Conservation (phyloP, 305 asterid species). For the Caryopteris hybrid region DNA sequence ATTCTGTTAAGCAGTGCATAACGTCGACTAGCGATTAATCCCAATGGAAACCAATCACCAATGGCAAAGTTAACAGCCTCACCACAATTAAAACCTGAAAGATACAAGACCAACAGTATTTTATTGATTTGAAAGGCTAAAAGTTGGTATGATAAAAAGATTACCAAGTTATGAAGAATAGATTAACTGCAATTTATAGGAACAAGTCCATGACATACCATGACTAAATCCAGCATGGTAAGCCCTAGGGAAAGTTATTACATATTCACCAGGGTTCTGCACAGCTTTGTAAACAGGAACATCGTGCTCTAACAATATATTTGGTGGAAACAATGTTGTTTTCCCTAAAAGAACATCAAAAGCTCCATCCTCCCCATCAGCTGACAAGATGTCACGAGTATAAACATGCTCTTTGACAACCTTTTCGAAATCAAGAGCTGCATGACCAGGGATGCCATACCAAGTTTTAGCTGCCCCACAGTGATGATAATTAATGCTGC, state of each 20-base stretch:
- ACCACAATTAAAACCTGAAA: conserved; percentile 92
- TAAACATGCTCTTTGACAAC: conserved; percentile 77
- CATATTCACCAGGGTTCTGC: conserved; percentile 90
- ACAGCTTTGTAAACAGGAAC: conserved; percentile 92
- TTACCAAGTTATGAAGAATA: not conserved
- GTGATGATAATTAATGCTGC: conserved; percentile 90
- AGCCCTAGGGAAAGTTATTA: conserved; percentile 90
- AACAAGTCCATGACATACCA: conserved; percentile 43
- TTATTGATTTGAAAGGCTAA: not conserved
- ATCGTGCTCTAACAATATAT: conserved; percentile 57
- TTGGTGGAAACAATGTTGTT: conserved; percentile 94
- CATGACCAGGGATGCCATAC: conserved; percentile 95
- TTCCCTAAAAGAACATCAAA: conserved; percentile 89
- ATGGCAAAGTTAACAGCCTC: conserved; percentile 96
- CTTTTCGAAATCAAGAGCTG: conserved; percentile 80
- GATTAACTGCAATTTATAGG: not conserved
- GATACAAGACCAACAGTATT: not conserved
- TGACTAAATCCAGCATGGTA: conserved; percentile 99
- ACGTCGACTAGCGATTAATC: conserved; percentile 83
- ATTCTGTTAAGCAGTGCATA: conserved; percentile 77
- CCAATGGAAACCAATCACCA: conserved; percentile 94
- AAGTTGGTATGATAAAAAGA: not conserved
- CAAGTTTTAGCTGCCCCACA: conserved; percentile 98
- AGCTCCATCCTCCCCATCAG: conserved; percentile 93
- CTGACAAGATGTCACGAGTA: conserved; percentile 59